Conservation (phyloP, 192 early-diverging fungal genomes). For the Backusella australiensis region DNA sequence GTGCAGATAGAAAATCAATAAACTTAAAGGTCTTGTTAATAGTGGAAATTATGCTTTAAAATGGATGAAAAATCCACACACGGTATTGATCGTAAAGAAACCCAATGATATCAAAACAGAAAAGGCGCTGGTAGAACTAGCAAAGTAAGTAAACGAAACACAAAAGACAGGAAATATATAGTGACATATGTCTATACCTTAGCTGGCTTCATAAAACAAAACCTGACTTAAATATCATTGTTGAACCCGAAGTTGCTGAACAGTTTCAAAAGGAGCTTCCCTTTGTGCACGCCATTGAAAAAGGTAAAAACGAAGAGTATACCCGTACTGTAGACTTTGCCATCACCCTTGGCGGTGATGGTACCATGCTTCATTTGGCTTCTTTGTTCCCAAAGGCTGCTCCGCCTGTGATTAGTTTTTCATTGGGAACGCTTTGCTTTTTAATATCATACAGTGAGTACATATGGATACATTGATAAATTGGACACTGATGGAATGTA, state of each 20-base stretch:
- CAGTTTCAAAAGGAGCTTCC: conserved; percentile 51
- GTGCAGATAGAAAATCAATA: not conserved
- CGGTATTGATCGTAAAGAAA: conserved; percentile 81
- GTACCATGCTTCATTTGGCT: conserved; percentile 86
- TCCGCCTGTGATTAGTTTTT: conserved; percentile 92
- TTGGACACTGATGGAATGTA: not conserved
- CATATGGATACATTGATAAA: not conserved
- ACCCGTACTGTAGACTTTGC: conserved; percentile 76
- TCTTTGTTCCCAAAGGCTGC: conserved; percentile 72
- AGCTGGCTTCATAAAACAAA: conserved; percentile 69
- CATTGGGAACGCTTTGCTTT: conserved; percentile 89
- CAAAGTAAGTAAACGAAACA: conserved; percentile 36
- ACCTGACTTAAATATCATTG: conserved; percentile 65
- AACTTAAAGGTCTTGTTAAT: not conserved
- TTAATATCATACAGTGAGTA: conserved; percentile 76
- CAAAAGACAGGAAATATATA: not conserved
- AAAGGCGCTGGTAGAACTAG: conserved; percentile 62
- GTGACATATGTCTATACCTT: not conserved
- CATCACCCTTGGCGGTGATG: conserved; percentile 92
- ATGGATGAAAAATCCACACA: conserved; percentile 67
- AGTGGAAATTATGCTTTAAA: conserved; percentile 50
- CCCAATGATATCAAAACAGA: conserved; percentile 66
- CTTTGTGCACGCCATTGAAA: conserved; percentile 52
- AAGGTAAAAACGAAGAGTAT: conserved; percentile 59
- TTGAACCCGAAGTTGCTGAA: conserved; percentile 63